Conservation (phyloP, 331 rosid genomes). For the Phaseolus coccineus region DNA sequence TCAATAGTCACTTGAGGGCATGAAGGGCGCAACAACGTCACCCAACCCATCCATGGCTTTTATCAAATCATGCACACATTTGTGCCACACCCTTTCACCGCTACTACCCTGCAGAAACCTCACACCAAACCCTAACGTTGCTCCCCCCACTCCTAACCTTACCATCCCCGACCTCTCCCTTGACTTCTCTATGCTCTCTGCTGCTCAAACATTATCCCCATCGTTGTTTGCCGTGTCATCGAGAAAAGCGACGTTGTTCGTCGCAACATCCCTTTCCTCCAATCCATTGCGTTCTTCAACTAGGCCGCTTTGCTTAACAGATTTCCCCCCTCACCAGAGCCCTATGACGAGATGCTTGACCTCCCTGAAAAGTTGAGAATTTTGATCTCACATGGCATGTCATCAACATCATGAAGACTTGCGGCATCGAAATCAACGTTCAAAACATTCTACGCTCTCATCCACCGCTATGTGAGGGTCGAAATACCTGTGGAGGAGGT, state of each 20-base stretch:
- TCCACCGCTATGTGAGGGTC: slow-evolving; percentile 83
- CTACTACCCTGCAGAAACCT: slow-evolving; percentile 65
- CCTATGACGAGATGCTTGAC: slow-evolving; percentile 85
- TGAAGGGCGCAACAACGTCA: neutral
- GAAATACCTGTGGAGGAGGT: slow-evolving; percentile 94
- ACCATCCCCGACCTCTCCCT: slow-evolving; percentile 69
- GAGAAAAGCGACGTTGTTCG: slow-evolving; percentile 80
- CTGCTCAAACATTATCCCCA: slow-evolving; percentile 55
- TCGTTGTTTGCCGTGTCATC: slow-evolving; percentile 63
- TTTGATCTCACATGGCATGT: slow-evolving; percentile 85
- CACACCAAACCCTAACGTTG: slow-evolving; percentile 49
- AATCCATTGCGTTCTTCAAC: slow-evolving; percentile 80
- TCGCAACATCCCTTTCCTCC: slow-evolving; percentile 87
- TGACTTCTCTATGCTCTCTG: slow-evolving; percentile 61
- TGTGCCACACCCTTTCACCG: slow-evolving; percentile 47
- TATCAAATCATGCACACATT: slow-evolving; percentile 49
- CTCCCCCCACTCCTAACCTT: slow-evolving; percentile 58
- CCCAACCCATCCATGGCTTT: slow-evolving; percentile 56
- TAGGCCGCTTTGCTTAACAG: slow-evolving; percentile 64
- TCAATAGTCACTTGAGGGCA: neutral
- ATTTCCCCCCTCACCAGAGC: slow-evolving; percentile 58
- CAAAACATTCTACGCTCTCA: slow-evolving; percentile 71
- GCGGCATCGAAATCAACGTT: slow-evolving; percentile 60
- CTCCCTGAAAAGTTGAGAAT: slow-evolving; percentile 78
- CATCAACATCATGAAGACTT: slow-evolving; percentile 74